A percentile compares a stretch with the other conserved stretches of the same genome.
These are phyloP conservation scores for Rhododendron molle DNA, from an alignment of 148 eudicot species.

Conservation along the genomic window DNA sequence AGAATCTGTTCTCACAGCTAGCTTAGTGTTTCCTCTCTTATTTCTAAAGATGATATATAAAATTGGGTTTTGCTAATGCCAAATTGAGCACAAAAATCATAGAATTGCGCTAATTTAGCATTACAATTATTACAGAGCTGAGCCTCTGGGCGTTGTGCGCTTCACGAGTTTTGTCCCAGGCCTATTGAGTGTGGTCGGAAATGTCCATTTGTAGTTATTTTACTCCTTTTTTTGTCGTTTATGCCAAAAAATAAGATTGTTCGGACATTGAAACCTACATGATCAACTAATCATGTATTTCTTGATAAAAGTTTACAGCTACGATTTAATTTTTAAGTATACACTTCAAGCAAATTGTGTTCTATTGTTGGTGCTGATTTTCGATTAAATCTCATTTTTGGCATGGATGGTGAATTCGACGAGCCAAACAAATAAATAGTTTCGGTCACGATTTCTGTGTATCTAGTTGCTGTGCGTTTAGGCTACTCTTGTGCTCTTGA, in stretches of 20 bases:
- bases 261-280: neutral
- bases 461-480: neutral
- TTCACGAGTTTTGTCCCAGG: neutral
- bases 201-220: neutral
- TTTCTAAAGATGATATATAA: neutral
- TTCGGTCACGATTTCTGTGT: neutral
- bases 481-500: neutral
- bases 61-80: neutral
- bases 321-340: neutral
- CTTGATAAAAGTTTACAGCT: neutral
- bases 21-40: neutral
- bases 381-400: neutral
- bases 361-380: neutral
- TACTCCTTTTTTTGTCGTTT: neutral
- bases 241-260: neutral
- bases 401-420: neutral
- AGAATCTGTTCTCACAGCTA: no score
- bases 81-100: neutral
- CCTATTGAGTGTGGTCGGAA: neutral
- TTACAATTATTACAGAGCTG: neutral
- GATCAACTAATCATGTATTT: neutral
- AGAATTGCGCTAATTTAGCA: neutral
- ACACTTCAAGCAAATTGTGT: neutral
- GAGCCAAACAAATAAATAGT: neutral
- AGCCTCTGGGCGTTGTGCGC: neutral